These are phyloP conservation scores for Artemisia tridentata DNA, from an alignment of 129 eudicot genomes.

Conservation along the genomic window DNA sequence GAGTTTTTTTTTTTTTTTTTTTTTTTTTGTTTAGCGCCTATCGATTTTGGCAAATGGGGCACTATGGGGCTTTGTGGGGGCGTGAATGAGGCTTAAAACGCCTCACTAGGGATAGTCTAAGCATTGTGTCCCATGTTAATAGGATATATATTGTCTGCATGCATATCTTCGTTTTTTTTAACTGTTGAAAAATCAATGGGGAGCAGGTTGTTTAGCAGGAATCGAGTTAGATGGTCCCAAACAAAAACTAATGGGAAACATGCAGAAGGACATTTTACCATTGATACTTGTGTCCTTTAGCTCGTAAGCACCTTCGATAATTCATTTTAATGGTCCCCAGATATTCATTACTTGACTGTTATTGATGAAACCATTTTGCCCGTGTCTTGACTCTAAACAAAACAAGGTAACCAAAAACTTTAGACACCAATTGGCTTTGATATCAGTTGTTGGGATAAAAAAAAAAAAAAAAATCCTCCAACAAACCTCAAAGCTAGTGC, in stretches of 20 bases:
- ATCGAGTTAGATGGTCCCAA: constrained; percentile 25
- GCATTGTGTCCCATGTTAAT: constrained; percentile 14
- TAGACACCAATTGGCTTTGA: no score
- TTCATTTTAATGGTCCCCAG: no score
- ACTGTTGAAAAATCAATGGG: neutral
- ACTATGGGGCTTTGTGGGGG: no score
- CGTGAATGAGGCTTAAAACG: no score
- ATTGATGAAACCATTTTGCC: neutral
- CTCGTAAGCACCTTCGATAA: constrained; percentile 6
- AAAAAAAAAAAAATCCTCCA: no score
- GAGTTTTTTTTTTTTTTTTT: no score
- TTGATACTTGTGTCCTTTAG: constrained; percentile 27
- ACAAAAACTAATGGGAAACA: constrained; percentile 7
- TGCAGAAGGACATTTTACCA: constrained; percentile 3
- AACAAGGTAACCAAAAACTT: no score
- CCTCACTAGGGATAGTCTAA: no score
- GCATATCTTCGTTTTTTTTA: neutral
- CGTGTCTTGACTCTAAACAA: neutral
- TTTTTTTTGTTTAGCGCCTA: no score
- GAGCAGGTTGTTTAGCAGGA: constrained; percentile 23
- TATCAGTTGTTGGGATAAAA: no score
- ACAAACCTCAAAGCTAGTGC: no score
- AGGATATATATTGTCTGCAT: constrained; percentile 1
- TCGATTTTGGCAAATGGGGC: no score
- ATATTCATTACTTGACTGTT: constrained; percentile 3